Percentiles rank a stretch among this genome's conserved stretches.
These are phyloP conservation scores for Blastobotrys buckinghamii DNA, from an alignment of 1,139 yeast species.

Conservation along the genomic window DNA sequence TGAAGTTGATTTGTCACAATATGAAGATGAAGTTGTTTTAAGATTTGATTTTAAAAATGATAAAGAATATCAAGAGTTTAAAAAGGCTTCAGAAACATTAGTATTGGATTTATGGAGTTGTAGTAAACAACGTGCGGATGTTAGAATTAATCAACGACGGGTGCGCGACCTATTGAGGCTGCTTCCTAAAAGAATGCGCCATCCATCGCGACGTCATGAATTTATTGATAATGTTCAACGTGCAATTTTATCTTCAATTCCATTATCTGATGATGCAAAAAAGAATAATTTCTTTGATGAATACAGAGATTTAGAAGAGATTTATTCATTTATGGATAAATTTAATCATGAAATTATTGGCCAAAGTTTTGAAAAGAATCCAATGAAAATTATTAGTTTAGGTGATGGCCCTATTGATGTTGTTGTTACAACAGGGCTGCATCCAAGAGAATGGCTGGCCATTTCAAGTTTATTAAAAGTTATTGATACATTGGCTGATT, in stretches of 20 bases:
- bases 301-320: slow-evolving; percentile 62
- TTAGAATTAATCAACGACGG: slow-evolving; percentile 25
- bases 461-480: slow-evolving; percentile 63
- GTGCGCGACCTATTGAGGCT: slow-evolving; percentile 26
- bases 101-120: slow-evolving; percentile 37
- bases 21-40: slow-evolving; percentile 47
- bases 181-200: slow-evolving; percentile 28
- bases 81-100: slow-evolving; percentile 28
- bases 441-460: slow-evolving; percentile 89
- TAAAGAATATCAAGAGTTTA: slow-evolving; percentile 26
- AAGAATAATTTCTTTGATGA: slow-evolving; percentile 51
- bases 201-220: slow-evolving; percentile 19
- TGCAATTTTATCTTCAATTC: slow-evolving; percentile 25
- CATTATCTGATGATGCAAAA: slow-evolving; percentile 8
- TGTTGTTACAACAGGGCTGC: slow-evolving; percentile 77
- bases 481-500: slow-evolving; percentile 49
- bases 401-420: slow-evolving; percentile 39
- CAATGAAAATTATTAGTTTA: slow-evolving; percentile 59
- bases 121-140: slow-evolving; percentile 25
- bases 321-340: slow-evolving; percentile 42
- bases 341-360: slow-evolving; percentile 64
- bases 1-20: slow-evolving; percentile 34
- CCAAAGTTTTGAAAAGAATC: slow-evolving; percentile 65
- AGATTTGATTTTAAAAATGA: slow-evolving; percentile 35
- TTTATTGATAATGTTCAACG: slow-evolving; percentile 30